Base-by-base conservation (phyloP, 2,329 filamentous ascomycete genomes). In the Passalora sequoiae region DNA sequence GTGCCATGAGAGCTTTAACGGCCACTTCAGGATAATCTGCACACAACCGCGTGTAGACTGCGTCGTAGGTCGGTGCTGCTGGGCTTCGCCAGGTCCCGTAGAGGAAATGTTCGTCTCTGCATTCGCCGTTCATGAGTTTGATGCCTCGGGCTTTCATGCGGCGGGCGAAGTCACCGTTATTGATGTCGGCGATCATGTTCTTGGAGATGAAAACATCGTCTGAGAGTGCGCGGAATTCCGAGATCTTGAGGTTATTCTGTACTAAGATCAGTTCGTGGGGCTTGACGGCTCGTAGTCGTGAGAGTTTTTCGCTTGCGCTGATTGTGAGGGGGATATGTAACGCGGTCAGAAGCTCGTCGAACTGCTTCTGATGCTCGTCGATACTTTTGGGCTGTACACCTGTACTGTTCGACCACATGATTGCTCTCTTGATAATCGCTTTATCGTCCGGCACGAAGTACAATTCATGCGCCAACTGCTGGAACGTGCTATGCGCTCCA, bases 381-480 rank as follows among this genome's bases (percentile, higher is more conserved):
- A 72, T 53, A 6, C 59, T 61, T 49, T 75, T 77, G 1, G 76
- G 74, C 44, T 77, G 75, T 4, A 77, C 62, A 2, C 72, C 74
- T 77, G 57, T 70, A 0, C 72, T 71, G 51, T 77, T 77, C 13
- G 71, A 72, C 53, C 71, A 70, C 70, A 79, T 78, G 35, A 76
- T 65, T 6, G 66, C 72, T 40, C 73, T 64, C 43, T 69, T 71
- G 41, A 80, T 69, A 30, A 79, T 63, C 0, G 67, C 59, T 33
- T 73, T 66, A 3, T 65, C 57, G 7, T 66, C 63, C 0, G 73
- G 67, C 6, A 65, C 59, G 13, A 72, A 66, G 40, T 68, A 69
- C 6, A 79, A 64, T 52, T 80, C 77, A 50, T 78, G 74, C 7
- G 74, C 69, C 2, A 80, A 59, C 58, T 80, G 77, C 42, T 79